Percentiles rank a stretch among this genome's conserved stretches.
Conservation (phyloP, 1,284 basidiomycete species). For the Schizopora paradoxa region DNA sequence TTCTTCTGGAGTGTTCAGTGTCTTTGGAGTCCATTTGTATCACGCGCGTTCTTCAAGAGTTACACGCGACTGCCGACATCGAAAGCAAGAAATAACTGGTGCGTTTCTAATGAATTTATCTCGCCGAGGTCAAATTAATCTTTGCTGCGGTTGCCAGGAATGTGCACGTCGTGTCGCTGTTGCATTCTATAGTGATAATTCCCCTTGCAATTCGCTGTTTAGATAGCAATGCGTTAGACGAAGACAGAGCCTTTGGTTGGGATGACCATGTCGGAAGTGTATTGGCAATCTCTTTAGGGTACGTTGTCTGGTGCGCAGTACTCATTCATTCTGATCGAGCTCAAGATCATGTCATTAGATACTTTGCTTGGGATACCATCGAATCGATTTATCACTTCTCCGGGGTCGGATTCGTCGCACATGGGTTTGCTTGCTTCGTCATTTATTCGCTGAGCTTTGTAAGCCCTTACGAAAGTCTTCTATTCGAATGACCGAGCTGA, state of each 20-base stretch:
- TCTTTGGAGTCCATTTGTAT: conserved; percentile 45
- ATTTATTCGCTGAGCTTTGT: conserved; percentile 61
- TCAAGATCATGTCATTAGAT: no score
- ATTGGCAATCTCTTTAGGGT: conserved; percentile 52
- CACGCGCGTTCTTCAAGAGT: conserved; percentile 36
- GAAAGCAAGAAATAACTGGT: conserved; percentile 53
- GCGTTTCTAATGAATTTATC: no score
- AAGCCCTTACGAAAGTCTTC: conserved; percentile 27
- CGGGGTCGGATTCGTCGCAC: conserved; percentile 58
- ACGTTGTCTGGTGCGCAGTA: conserved; percentile 23
- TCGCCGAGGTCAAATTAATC: no score
- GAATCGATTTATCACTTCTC: conserved; percentile 51
- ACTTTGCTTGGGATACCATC: conserved; percentile 61
- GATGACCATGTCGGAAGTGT: conserved; percentile 42
- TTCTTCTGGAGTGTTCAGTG: conserved; percentile 46
- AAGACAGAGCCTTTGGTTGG: conserved; percentile 55
- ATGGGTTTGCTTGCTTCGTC: conserved; percentile 56
- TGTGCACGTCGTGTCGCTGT: conserved; percentile 50
- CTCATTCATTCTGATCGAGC: no score
- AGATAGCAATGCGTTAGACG: conserved; percentile 33
- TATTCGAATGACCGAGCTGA: conserved; percentile 13
- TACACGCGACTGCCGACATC: conserved; percentile 38
- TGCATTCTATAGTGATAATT: conserved; percentile 48
- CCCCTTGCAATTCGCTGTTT: conserved; percentile 42
- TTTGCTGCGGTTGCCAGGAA: no score